Evolutionary conservation across 192 early-diverging fungal species (phyloP), one percentile per base, ranked within the genome.

Genomic region (Chytriomyces sp.): DNA sequence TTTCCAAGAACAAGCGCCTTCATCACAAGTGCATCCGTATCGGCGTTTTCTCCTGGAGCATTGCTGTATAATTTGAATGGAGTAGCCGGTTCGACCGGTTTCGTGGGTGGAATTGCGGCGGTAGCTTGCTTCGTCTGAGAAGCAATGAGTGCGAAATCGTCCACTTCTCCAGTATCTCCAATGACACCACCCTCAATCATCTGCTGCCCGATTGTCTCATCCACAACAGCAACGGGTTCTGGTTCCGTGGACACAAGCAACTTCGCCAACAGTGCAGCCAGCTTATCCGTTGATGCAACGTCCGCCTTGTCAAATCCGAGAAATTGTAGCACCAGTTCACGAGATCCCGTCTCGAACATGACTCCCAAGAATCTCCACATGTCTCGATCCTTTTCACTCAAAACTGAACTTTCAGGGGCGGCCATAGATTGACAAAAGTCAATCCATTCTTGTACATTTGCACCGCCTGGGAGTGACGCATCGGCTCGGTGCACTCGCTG

Each of bases 1-100:
- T 99, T 94, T 75, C 98, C 96, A 46, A 96, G 80, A 7, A 98
- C 86, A 28, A 98, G 82, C 3, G 94, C 89, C 20, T 91, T 88
- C 9, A 94, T 97, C 64, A 99, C 92, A 50, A 95, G 82, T 18
- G 86, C 88, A 66, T 98, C 94, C 11, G 89, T 87, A 64, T 94
- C 94, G 5, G 88, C 81, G 24, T 91, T 89, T 28, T 86, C 86
- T 10, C 87, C 82, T 23, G 64, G 74, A 13, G 50, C 26, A 3
- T 53, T 18, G 8, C 82, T 71, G 64, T 79, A 89, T 0, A 89
- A 66, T 18, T 67, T 75, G 77, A 89, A 89, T 16, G 84, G 86
- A 7, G 60, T 70, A 16, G 78, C 63, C 5, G 81, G 70, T 10
- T 35, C 35, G 2, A 35, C 35, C 35, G 35, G 35, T 16, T 43